A percentile compares a stretch with the other conserved stretches of the same genome.
Evolutionary conservation across 176 grass and related monocot genomes (phyloP).

Genomic region (Zea luxurians): DNA sequence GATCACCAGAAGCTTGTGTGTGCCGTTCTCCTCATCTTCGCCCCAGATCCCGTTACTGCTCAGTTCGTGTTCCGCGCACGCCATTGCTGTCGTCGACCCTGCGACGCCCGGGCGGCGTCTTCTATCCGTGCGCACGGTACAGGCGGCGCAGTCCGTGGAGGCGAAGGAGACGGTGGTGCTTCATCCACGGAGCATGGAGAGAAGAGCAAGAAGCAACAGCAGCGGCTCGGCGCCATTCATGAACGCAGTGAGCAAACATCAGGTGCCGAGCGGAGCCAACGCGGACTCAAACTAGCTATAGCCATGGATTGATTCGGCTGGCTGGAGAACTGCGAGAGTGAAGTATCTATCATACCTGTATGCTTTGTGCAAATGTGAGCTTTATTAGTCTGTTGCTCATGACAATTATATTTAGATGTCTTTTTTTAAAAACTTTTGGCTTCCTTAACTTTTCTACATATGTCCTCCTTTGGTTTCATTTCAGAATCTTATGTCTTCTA

Average conservation of each 20-base stretch:
- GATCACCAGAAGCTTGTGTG: not conserved
- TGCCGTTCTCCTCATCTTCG: slow-evolving; percentile 7
- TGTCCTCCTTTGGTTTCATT: too few relatives aligned
- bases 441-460: too few relatives aligned
- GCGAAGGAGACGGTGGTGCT: not conserved
- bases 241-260: slow-evolving; percentile 30
- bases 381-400: too few relatives aligned
- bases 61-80: not conserved
- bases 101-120: not conserved
- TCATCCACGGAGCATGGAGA: slow-evolving; percentile 13
- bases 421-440: not conserved
- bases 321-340: not conserved
- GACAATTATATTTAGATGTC: not conserved
- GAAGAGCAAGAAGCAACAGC: not conserved
- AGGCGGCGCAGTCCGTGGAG: not conserved
- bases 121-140: not conserved
- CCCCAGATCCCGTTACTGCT: not conserved
- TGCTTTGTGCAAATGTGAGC: not conserved
- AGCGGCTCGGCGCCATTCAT: not conserved
- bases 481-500: too few relatives aligned
- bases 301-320: not conserved
- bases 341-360: not conserved
- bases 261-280: slow-evolving; percentile 40
- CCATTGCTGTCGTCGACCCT: not conserved
- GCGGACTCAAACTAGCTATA: slow-evolving; percentile 39